phyloP scores from a whole-genome alignment of 495 filamentous ascomycete genomes.

The Penicillium chermesinum region DNA sequence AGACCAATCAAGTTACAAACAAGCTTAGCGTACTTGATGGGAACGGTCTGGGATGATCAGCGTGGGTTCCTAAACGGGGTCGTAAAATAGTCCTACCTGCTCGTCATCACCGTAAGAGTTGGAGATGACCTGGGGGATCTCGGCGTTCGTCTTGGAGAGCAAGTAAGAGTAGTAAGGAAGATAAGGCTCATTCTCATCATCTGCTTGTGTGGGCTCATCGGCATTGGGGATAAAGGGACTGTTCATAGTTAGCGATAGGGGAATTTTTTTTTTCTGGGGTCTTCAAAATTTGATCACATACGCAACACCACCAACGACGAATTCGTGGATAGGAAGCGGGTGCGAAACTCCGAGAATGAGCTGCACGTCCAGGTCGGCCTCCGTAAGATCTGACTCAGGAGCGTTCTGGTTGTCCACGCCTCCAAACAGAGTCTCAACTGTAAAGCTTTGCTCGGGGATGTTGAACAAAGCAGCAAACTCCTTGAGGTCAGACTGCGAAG shows the following conservation, averaged over 20 bases:
- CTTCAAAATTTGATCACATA: conserved; percentile 11
- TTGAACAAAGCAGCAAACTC: conserved; percentile 24
- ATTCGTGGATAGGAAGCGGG: conserved; percentile 55
- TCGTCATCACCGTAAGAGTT: conserved; percentile 73
- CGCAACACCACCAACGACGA: conserved; percentile 56
- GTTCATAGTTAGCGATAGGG: neutral
- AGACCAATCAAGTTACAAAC: conserved; percentile 65
- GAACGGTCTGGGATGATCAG: conserved; percentile 58
- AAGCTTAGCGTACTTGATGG: conserved; percentile 54
- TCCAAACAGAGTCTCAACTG: conserved; percentile 51
- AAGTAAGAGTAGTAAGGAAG: conserved; percentile 58
- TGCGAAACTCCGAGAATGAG: conserved; percentile 51
- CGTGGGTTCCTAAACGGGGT: no score
- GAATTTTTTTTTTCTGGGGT: no score
- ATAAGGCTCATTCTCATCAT: conserved; percentile 62
- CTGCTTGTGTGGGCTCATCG: conserved; percentile 42
- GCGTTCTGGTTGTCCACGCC: conserved; percentile 45
- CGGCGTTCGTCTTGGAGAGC: conserved; percentile 43
- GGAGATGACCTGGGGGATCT: conserved; percentile 62
- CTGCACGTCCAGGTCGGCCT: conserved; percentile 70
- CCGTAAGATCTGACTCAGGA: conserved; percentile 33
- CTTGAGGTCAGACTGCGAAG: conserved; percentile 32
- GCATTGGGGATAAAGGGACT: conserved; percentile 53
- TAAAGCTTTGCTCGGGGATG: conserved; percentile 50
- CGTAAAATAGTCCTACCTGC: conserved; percentile 16